Conservation (phyloP, 306 rosid species). For the Hippophae tibetana region DNA sequence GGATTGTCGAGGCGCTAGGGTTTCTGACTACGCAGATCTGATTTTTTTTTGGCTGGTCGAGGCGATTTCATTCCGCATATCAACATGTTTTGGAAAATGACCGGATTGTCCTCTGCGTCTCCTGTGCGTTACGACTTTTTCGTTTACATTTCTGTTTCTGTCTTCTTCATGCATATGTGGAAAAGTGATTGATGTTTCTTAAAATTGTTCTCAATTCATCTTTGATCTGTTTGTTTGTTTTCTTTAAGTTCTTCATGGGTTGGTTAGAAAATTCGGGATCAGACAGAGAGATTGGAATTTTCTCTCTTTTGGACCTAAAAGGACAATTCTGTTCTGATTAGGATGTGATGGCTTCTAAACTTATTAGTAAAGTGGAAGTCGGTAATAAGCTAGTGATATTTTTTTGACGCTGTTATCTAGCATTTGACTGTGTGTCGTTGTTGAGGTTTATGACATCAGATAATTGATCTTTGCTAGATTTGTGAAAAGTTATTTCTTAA, state of each 20-base stretch:
- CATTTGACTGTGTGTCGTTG: no score
- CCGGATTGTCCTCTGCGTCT: conserved; percentile 93
- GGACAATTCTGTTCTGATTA: background rate
- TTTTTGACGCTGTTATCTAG: no score
- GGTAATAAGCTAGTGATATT: no score
- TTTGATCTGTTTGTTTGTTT: conserved; percentile 12
- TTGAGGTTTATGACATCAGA: no score
- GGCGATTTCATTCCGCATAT: conserved; percentile 22
- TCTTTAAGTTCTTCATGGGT: conserved; percentile 8
- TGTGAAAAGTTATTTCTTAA: no score
- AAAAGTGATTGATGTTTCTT: conserved; percentile 5
- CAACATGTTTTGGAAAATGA: conserved; percentile 98
- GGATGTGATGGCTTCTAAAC: no score
- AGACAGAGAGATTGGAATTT: background rate
- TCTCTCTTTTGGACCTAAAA: conserved; percentile 3
- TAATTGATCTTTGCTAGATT: no score
- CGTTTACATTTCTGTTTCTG: conserved; percentile 1
- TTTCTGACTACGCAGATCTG: conserved; percentile 54
- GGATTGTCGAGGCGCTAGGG: conserved; percentile 46
- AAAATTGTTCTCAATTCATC: background rate
- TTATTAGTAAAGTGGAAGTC: no score
- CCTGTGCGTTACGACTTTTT: conserved; percentile 55
- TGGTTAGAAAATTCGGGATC: conserved; percentile 22
- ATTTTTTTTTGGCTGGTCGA: conserved; percentile 12
- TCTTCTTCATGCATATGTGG: conserved; percentile 6